Conservation (phyloP, 2,329 filamentous ascomycete genomes). For the Aspergillus ochraceoroseus region DNA sequence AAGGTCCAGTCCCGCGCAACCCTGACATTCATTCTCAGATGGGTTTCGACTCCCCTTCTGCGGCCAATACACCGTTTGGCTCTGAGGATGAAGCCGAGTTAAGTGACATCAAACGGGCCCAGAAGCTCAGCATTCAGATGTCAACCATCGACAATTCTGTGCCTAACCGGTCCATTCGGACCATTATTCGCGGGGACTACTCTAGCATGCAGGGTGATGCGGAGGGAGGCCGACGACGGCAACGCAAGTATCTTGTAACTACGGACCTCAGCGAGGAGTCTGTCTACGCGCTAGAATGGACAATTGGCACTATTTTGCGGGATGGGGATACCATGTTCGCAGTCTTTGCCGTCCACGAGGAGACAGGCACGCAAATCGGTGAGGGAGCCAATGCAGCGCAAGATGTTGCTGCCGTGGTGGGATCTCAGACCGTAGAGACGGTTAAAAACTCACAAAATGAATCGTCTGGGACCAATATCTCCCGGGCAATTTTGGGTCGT, state of each 20-base stretch:
- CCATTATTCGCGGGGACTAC: constrained; percentile 87
- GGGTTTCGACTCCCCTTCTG: constrained; percentile 67
- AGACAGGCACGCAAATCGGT: constrained; percentile 55
- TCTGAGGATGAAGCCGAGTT: constrained; percentile 84
- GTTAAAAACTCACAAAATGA: constrained; percentile 39
- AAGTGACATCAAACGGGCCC: constrained; percentile 79
- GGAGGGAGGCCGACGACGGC: constrained; percentile 69
- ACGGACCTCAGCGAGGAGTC: constrained; percentile 93
- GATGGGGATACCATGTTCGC: constrained; percentile 92
- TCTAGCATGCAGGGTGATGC: constrained; percentile 65
- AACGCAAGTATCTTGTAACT: constrained; percentile 90
- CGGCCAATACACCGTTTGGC: constrained; percentile 59
- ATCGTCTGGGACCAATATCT: constrained; percentile 23
- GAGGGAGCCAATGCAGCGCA: constrained; percentile 71
- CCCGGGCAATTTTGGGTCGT: constrained; percentile 33
- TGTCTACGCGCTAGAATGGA: constrained; percentile 93
- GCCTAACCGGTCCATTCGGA: constrained; percentile 76
- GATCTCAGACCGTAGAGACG: constrained; percentile 53
- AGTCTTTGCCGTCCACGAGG: constrained; percentile 90
- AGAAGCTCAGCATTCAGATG: constrained; percentile 74
- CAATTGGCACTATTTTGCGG: constrained; percentile 86
- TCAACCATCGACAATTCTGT: constrained; percentile 70
- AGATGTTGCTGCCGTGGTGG: constrained; percentile 69
- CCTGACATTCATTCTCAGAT: constrained; percentile 71
- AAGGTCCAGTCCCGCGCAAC: constrained; percentile 41